A percentile compares a stretch with the other conserved stretches of the same genome.
These are phyloP conservation scores for Penicillium soppii DNA, from an alignment of 495 filamentous ascomycete species.

Conservation along the genomic window DNA sequence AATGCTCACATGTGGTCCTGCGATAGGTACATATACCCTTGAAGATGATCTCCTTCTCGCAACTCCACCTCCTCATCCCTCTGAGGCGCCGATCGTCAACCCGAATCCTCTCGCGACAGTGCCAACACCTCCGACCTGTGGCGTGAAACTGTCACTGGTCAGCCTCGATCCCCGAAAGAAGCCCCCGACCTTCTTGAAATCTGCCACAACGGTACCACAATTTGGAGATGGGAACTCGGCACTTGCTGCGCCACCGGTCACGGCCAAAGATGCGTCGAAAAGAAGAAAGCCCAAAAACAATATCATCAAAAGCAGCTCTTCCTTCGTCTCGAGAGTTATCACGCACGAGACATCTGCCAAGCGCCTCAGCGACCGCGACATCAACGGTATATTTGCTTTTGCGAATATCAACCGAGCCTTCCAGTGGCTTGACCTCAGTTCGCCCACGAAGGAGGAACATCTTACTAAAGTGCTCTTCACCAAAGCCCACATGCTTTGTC, in stretches of 20 bases:
- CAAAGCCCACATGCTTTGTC: constrained; percentile 91
- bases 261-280: constrained; percentile 73
- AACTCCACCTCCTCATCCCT: constrained; percentile 91
- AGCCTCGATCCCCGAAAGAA: constrained; percentile 62
- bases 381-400: constrained; percentile 83
- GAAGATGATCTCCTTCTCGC: constrained; percentile 89
- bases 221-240: constrained; percentile 89
- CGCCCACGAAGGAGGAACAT: constrained; percentile 67
- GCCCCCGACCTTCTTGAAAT: constrained; percentile 50
- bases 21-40: constrained; percentile 80
- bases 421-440: constrained; percentile 74
- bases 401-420: constrained; percentile 93
- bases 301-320: constrained; percentile 96
- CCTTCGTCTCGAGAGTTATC: constrained; percentile 94
- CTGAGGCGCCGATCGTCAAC: constrained; percentile 80
- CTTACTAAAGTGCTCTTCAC: constrained; percentile 95
- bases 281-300: constrained; percentile 93
- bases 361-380: constrained; percentile 71
- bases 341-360: constrained; percentile 79
- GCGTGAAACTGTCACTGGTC: constrained; percentile 82
- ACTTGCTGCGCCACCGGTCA: constrained; percentile 49
- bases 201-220: constrained; percentile 52
- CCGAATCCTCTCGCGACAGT: constrained; percentile 87
- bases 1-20: constrained; percentile 19
- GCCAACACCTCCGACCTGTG: constrained; percentile 73